phyloP scores from a whole-genome alignment of 345 rosid genomes.

The Rhodomyrtus tomentosa region DNA sequence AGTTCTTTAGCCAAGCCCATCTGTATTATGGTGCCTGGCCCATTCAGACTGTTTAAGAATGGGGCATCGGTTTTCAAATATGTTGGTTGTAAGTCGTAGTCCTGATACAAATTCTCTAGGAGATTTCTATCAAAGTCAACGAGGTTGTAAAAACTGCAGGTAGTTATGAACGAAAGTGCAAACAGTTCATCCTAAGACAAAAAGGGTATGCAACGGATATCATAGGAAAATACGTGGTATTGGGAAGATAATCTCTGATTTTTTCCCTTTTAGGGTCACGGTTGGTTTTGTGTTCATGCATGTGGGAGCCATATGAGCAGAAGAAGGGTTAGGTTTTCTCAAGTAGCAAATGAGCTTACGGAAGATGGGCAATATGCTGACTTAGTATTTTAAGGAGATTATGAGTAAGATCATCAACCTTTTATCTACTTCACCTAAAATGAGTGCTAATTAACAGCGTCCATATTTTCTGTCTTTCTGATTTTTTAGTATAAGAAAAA shows the following conservation, averaged over 20 bases:
- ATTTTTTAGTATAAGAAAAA: background rate
- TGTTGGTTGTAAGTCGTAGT: background rate
- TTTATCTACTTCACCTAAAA: background rate
- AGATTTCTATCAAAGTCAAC: background rate
- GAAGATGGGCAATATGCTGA: background rate
- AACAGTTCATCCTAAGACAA: background rate
- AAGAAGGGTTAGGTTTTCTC: background rate
- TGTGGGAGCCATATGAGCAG: background rate
- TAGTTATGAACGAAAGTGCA: background rate
- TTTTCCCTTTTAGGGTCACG: background rate
- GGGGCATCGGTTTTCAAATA: background rate
- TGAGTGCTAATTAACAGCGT: background rate
- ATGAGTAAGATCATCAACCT: background rate
- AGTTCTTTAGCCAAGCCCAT: background rate
- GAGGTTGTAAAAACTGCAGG: background rate
- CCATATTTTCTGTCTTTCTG: background rate
- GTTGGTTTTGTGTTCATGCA: background rate
- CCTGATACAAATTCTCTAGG: background rate
- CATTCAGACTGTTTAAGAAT: background rate
- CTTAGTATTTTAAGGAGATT: background rate
- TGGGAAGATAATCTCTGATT: background rate
- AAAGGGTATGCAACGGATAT: background rate
- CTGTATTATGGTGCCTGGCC: background rate
- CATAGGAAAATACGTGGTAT: background rate
- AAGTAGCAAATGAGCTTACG: background rate